Conservation (phyloP, 2,329 filamentous ascomycete species). For the Trichoderma atrobrunneum region DNA sequence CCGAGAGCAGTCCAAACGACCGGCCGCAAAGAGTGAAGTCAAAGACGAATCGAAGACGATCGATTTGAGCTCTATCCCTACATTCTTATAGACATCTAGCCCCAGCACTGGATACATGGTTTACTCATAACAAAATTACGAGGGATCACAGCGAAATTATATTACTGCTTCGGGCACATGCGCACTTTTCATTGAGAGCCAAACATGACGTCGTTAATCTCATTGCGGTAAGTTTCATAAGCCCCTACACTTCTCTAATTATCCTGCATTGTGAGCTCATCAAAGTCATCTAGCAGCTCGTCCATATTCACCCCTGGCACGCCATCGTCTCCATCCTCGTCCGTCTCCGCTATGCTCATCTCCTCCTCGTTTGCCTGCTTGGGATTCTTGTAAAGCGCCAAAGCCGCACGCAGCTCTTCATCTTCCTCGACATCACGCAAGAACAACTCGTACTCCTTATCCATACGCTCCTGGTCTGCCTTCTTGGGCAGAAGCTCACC, state of each 20-base stretch:
- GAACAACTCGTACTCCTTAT: constrained; percentile 96
- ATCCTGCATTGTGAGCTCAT: constrained; percentile 63
- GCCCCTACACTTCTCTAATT: constrained; percentile 28
- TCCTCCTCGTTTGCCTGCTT: constrained; percentile 55
- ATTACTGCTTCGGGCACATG: background rate
- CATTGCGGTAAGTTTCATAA: constrained; percentile 19
- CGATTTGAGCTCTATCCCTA: constrained; percentile 36
- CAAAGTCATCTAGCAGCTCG: constrained; percentile 86
- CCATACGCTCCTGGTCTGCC: constrained; percentile 81
- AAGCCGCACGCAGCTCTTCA: constrained; percentile 75
- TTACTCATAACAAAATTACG: background rate
- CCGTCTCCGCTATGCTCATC: constrained; percentile 66
- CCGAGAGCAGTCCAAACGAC: constrained; percentile 29
- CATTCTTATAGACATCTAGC: constrained; percentile 31
- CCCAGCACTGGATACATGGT: constrained; percentile 27
- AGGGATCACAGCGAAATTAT: background rate
- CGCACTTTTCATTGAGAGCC: background rate
- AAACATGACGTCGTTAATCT: constrained; percentile 4
- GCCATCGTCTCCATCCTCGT: constrained; percentile 59
- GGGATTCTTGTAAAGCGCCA: constrained; percentile 80
- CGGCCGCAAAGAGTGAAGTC: background rate
- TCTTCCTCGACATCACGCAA: constrained; percentile 96
- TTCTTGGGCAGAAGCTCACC: constrained; percentile 83
- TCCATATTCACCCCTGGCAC: constrained; percentile 71
- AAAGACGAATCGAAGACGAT: constrained; percentile 21